Conservation (phyloP, 164 flowering plant genomes). For the Aristolochia contorta region DNA sequence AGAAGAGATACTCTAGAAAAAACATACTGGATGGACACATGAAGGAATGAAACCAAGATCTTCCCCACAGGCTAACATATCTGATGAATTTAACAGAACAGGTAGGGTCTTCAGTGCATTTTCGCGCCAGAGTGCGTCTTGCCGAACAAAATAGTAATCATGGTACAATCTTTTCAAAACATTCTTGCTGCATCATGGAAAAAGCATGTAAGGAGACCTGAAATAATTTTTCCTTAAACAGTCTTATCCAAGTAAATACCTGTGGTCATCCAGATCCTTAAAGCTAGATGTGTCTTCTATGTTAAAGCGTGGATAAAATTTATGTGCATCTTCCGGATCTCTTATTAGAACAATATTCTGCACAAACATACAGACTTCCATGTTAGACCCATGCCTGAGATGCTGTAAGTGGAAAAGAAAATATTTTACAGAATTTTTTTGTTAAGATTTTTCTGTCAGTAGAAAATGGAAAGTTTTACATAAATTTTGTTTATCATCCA, state of each 20-base stretch:
- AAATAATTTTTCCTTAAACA: neutral
- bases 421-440: neutral
- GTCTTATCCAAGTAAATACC: slow-evolving; percentile 26
- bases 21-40: slow-evolving; percentile 93
- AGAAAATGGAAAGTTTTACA: neutral
- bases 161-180: slow-evolving; percentile 72
- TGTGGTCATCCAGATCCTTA: slow-evolving; percentile 73
- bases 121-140: slow-evolving; percentile 83
- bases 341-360: slow-evolving; percentile 92
- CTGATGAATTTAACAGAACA: slow-evolving; percentile 84
- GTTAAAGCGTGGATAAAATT: slow-evolving; percentile 91
- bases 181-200: slow-evolving; percentile 56
- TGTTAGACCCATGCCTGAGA: neutral
- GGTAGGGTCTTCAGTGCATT: slow-evolving; percentile 95
- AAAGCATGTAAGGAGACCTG: slow-evolving; percentile 6
- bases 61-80: slow-evolving; percentile 97
- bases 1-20: neutral
- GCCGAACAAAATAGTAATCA: slow-evolving; percentile 92
- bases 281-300: slow-evolving; percentile 88
- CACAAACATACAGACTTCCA: slow-evolving; percentile 4
- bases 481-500: neutral
- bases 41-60: slow-evolving; percentile 96
- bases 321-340: slow-evolving; percentile 76
- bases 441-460: no score
- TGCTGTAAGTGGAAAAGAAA: neutral